Conservation (phyloP, 176 grass and related monocot genomes). For the Oryza officinalis region DNA sequence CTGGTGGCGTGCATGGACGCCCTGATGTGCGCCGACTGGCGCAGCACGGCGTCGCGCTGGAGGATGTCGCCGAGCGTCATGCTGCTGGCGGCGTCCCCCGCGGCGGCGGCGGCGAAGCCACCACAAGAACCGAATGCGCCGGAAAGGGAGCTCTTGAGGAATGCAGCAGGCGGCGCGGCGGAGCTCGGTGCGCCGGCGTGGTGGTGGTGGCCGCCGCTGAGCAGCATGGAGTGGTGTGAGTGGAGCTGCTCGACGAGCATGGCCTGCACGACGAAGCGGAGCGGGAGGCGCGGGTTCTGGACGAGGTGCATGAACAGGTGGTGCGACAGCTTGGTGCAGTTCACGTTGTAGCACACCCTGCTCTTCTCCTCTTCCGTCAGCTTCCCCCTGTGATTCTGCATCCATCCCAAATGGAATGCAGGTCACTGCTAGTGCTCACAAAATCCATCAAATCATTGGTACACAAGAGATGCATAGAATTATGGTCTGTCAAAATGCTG, state of each 20-base stretch:
- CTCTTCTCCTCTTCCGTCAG: slow-evolving; percentile 84
- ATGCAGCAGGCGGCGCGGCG: neutral
- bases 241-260: slow-evolving; percentile 97
- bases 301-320: slow-evolving; percentile 84
- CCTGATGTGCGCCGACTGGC: slow-evolving; percentile 79
- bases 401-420: neutral
- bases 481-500: neutral
- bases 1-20: slow-evolving; percentile 77
- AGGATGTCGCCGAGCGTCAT: slow-evolving; percentile 88
- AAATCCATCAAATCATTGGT: too few relatives aligned
- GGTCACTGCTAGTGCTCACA: neutral
- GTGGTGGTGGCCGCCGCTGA: slow-evolving; percentile 13
- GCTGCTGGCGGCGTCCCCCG: slow-evolving; percentile 11
- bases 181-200: neutral
- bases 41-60: slow-evolving; percentile 66
- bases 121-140: neutral
- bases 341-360: slow-evolving; percentile 79
- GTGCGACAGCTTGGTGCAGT: slow-evolving; percentile 82
- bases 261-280: slow-evolving; percentile 98
- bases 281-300: slow-evolving; percentile 90
- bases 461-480: neutral
- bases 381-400: slow-evolving; percentile 76
- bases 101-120: neutral
- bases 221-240: slow-evolving; percentile 75
- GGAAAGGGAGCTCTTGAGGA: slow-evolving; percentile 34